Base-by-base conservation (phyloP, 768 basidiomycete genomes). In the Basidioascus undulatus region DNA sequence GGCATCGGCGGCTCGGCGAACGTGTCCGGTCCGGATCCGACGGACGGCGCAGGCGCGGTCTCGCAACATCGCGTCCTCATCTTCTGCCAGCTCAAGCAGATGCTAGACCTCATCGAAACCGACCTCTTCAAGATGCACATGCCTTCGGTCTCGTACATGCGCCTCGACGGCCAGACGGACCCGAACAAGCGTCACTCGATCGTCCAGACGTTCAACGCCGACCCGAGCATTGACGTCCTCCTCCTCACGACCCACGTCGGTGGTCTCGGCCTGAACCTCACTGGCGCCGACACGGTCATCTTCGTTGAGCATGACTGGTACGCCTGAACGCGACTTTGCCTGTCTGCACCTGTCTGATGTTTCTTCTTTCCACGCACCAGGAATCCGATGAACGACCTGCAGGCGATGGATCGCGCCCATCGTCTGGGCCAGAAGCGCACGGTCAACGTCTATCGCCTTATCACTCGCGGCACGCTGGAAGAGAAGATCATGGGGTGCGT, bases 261-360 rank as follows among this genome's bases (percentile, higher is more conserved):
- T 42, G 92, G 92, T 3, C 63, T 98, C 21, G 92, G 92, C 6
- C 61, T 98, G 54, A 98, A 89, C 16, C 62, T 98, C 47, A 98
- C 92, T 0, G 89, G 92, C 18, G 92, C 92, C 6, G 92, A 98
- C 56, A 98, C 92, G 1, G 92, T 98, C 43, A 92, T 98, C 47
- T 98, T 98, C 52, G 83, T 98, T 39, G 92, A 98, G 56, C 92
- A 98, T 52, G 92, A 98, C 57, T 98, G 92, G 92, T n/a, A n/a
- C n/a, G n/a, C n/a, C n/a, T n/a, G n/a, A n/a, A n/a, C n/a, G n/a
- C n/a, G n/a, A n/a, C n/a, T n/a, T n/a, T n/a, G n/a, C n/a, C n/a
- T n/a, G n/a, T n/a, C n/a, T n/a, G n/a, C n/a, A n/a, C n/a, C n/a
- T n/a, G n/a, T n/a, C n/a, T n/a, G n/a, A n/a, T n/a, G n/a, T n/a